Evolutionary conservation across 495 filamentous ascomycete species (phyloP).

Genomic region (Tuber brumale): DNA sequence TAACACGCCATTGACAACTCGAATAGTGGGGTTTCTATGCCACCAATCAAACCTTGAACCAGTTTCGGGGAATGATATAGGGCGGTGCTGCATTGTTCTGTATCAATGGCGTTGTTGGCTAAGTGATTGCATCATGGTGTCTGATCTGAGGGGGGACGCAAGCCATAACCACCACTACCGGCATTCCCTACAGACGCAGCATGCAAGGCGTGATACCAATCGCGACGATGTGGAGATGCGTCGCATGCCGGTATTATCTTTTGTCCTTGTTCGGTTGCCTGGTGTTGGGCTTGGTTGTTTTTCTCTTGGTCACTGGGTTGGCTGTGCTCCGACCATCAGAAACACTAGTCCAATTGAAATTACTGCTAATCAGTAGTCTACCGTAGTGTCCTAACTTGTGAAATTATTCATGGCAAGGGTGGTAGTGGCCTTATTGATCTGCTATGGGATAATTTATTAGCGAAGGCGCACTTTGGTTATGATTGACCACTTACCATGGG

Average conservation of each 20-base stretch:
- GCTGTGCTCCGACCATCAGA: background rate
- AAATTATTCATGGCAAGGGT: background rate
- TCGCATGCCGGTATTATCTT: background rate
- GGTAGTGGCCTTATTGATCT: background rate
- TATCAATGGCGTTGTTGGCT: background rate
- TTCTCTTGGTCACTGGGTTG: background rate
- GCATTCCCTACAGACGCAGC: constrained; percentile 3
- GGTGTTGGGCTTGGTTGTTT: background rate
- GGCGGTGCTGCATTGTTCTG: background rate
- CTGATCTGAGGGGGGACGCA: background rate
- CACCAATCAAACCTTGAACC: background rate
- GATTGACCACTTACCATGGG: background rate
- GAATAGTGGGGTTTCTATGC: background rate
- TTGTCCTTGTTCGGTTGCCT: background rate
- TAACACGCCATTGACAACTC: background rate
- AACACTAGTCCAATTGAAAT: background rate
- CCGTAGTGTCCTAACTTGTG: background rate
- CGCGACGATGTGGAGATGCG: background rate
- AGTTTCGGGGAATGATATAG: background rate
- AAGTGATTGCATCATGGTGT: background rate
- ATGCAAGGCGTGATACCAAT: constrained; percentile 3
- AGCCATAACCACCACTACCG: background rate
- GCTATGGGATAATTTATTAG: background rate
- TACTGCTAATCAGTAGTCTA: background rate
- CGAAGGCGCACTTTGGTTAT: background rate